phyloP scores from a whole-genome alignment of 2,329 filamentous ascomycete species.

The Cladosporium sp. region DNA sequence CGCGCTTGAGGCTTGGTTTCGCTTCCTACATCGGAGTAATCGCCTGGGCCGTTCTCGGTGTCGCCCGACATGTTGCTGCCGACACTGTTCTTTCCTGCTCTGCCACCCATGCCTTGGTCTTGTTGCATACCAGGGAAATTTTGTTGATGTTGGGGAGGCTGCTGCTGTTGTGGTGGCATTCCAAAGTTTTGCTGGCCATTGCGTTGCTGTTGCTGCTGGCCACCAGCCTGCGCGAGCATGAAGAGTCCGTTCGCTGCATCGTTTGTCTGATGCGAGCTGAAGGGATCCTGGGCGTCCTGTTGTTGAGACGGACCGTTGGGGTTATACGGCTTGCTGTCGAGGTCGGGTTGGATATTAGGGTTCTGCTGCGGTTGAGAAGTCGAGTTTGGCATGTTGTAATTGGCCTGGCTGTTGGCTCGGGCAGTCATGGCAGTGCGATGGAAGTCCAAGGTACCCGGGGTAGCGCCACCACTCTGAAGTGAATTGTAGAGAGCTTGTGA shows the following conservation, averaged over 20 bases:
- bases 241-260: slow-evolving; percentile 93
- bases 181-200: slow-evolving; percentile 49
- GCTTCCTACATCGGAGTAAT: slow-evolving; percentile 64
- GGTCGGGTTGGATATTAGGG: slow-evolving; percentile 35
- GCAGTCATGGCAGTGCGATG: slow-evolving; percentile 87
- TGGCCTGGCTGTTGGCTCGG: slow-evolving; percentile 52
- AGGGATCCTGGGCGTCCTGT: slow-evolving; percentile 55
- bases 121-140: slow-evolving; percentile 36
- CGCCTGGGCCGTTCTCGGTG: slow-evolving; percentile 51
- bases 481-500: slow-evolving; percentile 78
- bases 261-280: slow-evolving; percentile 83
- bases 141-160: slow-evolving; percentile 41
- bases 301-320: slow-evolving; percentile 45
- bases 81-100: slow-evolving; percentile 46
- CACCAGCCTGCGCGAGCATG: slow-evolving; percentile 73
- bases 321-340: slow-evolving; percentile 49
- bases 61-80: slow-evolving; percentile 58
- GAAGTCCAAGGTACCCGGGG: slow-evolving; percentile 88
- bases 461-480: slow-evolving; percentile 75
- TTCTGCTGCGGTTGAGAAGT: slow-evolving; percentile 43
- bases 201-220: slow-evolving; percentile 44
- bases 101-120: slow-evolving; percentile 24
- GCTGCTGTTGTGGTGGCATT: slow-evolving; percentile 27
- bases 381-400: slow-evolving; percentile 34
- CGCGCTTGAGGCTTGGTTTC: slow-evolving; percentile 62